Percentiles rank a stretch among this genome's conserved stretches.
These are phyloP conservation scores for Rhynchospora pubera DNA, from an alignment of 176 grass and related monocot species.

Conservation along the genomic window DNA sequence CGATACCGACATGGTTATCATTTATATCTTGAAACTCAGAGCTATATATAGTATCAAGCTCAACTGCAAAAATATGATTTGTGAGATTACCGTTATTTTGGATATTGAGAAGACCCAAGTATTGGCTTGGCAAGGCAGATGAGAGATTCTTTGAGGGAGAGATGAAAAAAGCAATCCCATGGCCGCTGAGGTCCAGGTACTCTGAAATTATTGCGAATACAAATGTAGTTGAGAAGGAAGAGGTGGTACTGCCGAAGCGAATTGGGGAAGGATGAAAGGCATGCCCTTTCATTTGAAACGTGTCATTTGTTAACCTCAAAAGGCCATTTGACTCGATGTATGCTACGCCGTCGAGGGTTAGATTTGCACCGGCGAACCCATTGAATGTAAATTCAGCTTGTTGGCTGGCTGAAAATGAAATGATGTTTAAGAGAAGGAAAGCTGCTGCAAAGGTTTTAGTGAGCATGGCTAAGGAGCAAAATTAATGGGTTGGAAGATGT, in stretches of 20 bases:
- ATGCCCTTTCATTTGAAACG: constrained; percentile 29
- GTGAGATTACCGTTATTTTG: constrained; percentile 31
- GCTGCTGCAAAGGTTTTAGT: neutral
- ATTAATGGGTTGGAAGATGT: neutral
- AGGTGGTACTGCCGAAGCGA: constrained; percentile 17
- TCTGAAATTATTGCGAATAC: constrained; percentile 49
- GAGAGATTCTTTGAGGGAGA: constrained; percentile 36
- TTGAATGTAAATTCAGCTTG: constrained; percentile 31
- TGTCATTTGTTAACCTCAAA: constrained; percentile 52
- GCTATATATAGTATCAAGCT: constrained; percentile 60
- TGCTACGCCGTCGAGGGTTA: constrained; percentile 33
- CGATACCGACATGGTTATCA: constrained; percentile 64
- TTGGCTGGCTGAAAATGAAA: neutral
- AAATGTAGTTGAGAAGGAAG: constrained; percentile 77
- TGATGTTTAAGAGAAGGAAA: constrained; percentile 1
- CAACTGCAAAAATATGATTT: constrained; percentile 57
- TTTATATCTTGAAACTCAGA: constrained; percentile 48
- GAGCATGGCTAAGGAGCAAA: constrained; percentile 13
- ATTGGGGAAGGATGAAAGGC: constrained; percentile 37
- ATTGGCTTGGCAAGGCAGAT: constrained; percentile 23
- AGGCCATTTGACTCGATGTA: constrained; percentile 28
- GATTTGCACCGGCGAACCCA: constrained; percentile 31
- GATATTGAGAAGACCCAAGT: constrained; percentile 49
- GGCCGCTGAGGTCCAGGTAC: constrained; percentile 38
- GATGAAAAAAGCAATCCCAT: constrained; percentile 59